Conservation (phyloP, 257 asterid species). For the Solanum verrucosum region DNA sequence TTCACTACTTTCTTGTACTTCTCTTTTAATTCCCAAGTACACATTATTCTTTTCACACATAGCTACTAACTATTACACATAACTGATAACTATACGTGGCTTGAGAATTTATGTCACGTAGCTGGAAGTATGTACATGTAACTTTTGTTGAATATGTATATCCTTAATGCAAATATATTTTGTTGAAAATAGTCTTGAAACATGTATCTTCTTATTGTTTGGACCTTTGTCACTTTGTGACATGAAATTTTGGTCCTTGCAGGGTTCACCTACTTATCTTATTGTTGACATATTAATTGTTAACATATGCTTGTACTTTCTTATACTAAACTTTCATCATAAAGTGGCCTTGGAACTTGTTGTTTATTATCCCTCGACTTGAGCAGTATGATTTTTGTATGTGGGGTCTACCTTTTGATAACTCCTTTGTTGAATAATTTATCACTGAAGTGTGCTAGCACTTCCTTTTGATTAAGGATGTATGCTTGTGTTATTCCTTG, state of each 20-base stretch:
- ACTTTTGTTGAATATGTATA: not conserved
- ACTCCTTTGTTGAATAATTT: no score
- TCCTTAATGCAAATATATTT: not conserved
- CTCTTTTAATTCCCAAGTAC: not conserved
- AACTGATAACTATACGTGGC: not conserved
- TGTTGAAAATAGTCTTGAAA: not conserved
- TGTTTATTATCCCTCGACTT: not conserved
- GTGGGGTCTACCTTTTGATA: not conserved
- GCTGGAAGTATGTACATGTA: not conserved
- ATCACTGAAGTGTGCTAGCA: not conserved
- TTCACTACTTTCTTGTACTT: no score
- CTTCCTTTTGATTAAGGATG: not conserved
- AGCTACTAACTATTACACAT: not conserved
- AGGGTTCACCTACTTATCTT: not conserved
- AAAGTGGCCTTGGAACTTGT: not conserved
- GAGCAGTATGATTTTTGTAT: not conserved
- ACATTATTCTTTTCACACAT: not conserved
- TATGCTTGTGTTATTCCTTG: not conserved
- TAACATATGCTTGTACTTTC: not conserved
- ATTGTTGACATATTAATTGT: not conserved
- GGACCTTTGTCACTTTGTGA: not conserved
- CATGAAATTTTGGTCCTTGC: not conserved
- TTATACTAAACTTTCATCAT: no score
- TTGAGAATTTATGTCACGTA: not conserved
- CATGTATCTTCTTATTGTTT: not conserved